Evolutionary conservation across 2,329 filamentous ascomycete species (phyloP), one percentile per base, ranked within the genome.

Genomic region (Monilinia fructicola): DNA sequence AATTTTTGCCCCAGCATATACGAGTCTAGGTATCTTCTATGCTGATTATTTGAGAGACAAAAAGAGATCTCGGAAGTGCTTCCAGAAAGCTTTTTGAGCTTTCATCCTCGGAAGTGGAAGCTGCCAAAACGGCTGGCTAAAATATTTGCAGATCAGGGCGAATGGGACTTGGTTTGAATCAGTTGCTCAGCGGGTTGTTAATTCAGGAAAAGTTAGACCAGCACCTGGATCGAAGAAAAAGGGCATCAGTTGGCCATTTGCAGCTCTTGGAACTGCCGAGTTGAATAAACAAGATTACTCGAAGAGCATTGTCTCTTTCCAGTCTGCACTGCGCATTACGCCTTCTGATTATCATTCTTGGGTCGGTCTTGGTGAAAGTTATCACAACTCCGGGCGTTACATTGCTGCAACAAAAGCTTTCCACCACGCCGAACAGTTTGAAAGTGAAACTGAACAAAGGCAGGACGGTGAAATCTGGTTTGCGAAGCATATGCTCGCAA

Each of bases 161-260:
- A 99, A 74, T 99, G 95, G 95, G 95, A 98, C 71, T 87, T 96
- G 61, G 96, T 99, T 99, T 10, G 95, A 98, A 79, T 86, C 96
- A 26, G 89, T 99, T 42, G 90, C 95, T 1, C 91, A 93, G 76
- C 87, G 96, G 61, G 91, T 97, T 0, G 89, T 98, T 3, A 92
- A 97, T 69, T 97, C 94, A n/a, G 95, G 95, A 64, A 95, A 93
- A 77, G 92, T 94, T 52, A 90, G 90, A 71, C 92, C 93, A 31
- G 88, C 93, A 1, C 94, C 95, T 12, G 95, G 96, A 0, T 97
- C 94, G 0, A 97, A 96, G 82, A 89, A 91, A 73, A 94, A 92
- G 78, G 92, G 93, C 1, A 88, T 96, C 70, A 97, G 93, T 78
- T 99, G 95, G 95, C 95, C 95, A 2, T 96, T 93, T 76, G 92